A percentile compares a stretch with the other conserved stretches of the same genome.
phyloP scores from a whole-genome alignment of 2,329 filamentous ascomycete genomes.

The Daldinia sp. region DNA sequence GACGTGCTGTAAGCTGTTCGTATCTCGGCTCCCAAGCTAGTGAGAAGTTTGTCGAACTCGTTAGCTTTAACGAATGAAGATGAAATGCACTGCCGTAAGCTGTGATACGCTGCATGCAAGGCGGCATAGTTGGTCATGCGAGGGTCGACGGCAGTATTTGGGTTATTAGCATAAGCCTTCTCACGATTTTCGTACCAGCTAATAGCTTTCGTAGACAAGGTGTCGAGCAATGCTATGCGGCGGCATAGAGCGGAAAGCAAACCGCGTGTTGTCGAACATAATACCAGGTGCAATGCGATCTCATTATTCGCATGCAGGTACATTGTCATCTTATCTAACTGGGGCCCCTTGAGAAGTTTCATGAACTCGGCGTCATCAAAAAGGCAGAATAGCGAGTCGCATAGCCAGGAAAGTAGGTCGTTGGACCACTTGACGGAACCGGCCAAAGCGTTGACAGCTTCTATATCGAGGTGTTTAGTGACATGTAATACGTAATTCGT shows the following conservation, averaged over 20 bases:
- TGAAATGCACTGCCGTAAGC: conserved; percentile 60
- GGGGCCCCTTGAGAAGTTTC: conserved; percentile 56
- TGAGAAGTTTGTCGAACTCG: conserved; percentile 70
- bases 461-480: conserved; percentile 50
- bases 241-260: conserved; percentile 75
- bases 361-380: conserved; percentile 61
- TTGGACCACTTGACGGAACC: conserved; percentile 82
- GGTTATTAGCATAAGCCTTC: conserved; percentile 52
- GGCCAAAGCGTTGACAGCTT: conserved; percentile 75
- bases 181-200: conserved; percentile 58
- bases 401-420: conserved; percentile 71
- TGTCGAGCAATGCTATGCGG: conserved; percentile 66
- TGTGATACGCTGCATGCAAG: conserved; percentile 65
- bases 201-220: conserved; percentile 57
- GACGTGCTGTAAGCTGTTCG: conserved; percentile 59
- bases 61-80: conserved; percentile 64
- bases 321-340: conserved; percentile 58
- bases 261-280: conserved; percentile 77
- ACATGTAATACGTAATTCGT: not conserved
- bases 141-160: conserved; percentile 46
- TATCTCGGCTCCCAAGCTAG: conserved; percentile 57
- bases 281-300: conserved; percentile 68
- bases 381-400: conserved; percentile 66
- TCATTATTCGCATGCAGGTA: conserved; percentile 65
- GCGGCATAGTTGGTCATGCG: conserved; percentile 56